phyloP scores from a whole-genome alignment of 2,329 filamentous ascomycete genomes.

The Diaporthe amygdali region DNA sequence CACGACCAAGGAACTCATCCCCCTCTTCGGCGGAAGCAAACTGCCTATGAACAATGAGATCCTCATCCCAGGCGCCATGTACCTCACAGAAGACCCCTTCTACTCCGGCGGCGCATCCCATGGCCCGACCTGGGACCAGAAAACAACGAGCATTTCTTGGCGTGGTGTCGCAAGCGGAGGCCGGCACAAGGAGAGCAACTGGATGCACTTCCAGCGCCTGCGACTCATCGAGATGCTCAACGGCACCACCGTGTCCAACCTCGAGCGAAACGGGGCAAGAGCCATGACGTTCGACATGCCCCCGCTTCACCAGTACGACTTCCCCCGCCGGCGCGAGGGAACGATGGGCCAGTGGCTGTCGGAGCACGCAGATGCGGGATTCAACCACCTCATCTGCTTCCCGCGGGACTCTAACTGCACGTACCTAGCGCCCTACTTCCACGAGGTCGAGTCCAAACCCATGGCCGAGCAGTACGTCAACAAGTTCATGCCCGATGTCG shows the following conservation, averaged over 20 bases:
- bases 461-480: constrained; percentile 57
- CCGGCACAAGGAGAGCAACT: constrained; percentile 57
- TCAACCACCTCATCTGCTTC: constrained; percentile 47
- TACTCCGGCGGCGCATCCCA: constrained; percentile 62
- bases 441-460: constrained; percentile 36
- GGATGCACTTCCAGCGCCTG: constrained; percentile 74
- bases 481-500: constrained; percentile 74
- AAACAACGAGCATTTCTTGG: constrained; percentile 64
- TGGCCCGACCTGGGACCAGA: constrained; percentile 63
- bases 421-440: constrained; percentile 44
- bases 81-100: constrained; percentile 61
- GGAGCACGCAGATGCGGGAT: constrained; percentile 48
- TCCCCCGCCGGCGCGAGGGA: constrained; percentile 38
- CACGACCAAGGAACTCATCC: constrained; percentile 56
- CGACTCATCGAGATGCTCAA: constrained; percentile 74
- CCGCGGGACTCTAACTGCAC: constrained; percentile 39
- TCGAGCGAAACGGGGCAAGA: constrained; percentile 47
- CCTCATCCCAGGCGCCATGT: constrained; percentile 66
- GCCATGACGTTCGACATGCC: constrained; percentile 57
- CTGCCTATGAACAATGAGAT: constrained; percentile 65
- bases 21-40: constrained; percentile 65
- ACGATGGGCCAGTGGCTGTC: constrained; percentile 47
- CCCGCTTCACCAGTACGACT: constrained; percentile 46
- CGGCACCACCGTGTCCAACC: constrained; percentile 56
- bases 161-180: constrained; percentile 70